Percentiles rank a stretch among this genome's conserved stretches.
phyloP scores from a whole-genome alignment of 2,329 filamentous ascomycete species.

The Sarocladium strictum region DNA sequence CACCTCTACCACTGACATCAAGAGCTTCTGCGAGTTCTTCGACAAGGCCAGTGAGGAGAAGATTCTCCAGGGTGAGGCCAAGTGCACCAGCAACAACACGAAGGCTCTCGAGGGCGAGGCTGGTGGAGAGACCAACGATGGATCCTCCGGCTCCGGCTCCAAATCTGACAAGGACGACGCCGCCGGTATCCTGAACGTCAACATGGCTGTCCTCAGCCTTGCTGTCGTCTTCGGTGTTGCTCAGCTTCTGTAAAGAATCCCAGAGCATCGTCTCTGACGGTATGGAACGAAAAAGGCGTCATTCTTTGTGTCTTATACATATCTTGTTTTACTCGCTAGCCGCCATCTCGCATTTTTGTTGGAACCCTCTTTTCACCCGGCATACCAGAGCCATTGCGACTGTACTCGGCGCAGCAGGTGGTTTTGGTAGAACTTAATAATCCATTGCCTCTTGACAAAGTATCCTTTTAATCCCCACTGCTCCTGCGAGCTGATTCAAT shows the following conservation, averaged over 20 bases:
- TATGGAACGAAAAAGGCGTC: conserved; percentile 23
- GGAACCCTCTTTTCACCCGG: conserved; percentile 16
- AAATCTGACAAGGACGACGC: conserved; percentile 29
- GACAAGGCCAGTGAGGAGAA: conserved; percentile 32
- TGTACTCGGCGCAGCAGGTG: conserved; percentile 6
- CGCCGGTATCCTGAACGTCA: conserved; percentile 38
- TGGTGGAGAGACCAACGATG: conserved; percentile 21
- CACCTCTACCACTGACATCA: conserved; percentile 58
- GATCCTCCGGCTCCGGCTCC: conserved; percentile 22
- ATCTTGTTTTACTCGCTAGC: conserved; percentile 26
- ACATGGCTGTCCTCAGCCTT: conserved; percentile 40
- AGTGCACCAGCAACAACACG: conserved; percentile 45
- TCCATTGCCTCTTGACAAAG: conserved; percentile 29
- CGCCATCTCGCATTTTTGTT: conserved; percentile 28
- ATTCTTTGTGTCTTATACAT: conserved; percentile 24
- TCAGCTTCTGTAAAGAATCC: conserved; percentile 44
- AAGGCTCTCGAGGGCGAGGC: conserved; percentile 43
- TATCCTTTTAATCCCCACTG: background rate
- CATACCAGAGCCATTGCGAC: conserved; percentile 12
- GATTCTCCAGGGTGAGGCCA: conserved; percentile 35
- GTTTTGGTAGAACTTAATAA: conserved; percentile 36
- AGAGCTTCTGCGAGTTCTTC: conserved; percentile 47
- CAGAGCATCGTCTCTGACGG: background rate
- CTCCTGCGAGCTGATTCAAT: background rate
- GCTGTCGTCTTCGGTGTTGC: conserved; percentile 41